Evolutionary conservation across 1,284 basidiomycete species (phyloP).

Genomic region (Phlebopus sp.): DNA sequence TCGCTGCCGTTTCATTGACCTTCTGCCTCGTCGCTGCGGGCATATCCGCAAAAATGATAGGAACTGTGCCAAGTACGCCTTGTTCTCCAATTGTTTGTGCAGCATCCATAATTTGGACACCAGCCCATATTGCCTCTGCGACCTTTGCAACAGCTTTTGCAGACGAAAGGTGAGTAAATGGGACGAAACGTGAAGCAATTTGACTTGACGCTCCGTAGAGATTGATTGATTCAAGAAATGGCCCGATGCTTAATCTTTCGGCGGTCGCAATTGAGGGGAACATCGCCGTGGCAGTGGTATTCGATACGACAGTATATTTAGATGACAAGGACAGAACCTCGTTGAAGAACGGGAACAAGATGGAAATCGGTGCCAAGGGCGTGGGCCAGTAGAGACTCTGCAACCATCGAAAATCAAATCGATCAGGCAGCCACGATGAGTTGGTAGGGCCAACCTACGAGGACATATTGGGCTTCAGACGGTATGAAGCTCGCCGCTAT

Average conservation of each 20-base stretch:
- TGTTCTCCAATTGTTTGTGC: not conserved
- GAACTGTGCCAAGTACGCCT: slow-evolving; percentile 1
- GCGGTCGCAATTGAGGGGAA: slow-evolving; percentile 4
- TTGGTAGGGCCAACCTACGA: not conserved
- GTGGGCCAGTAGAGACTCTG: slow-evolving; percentile 8
- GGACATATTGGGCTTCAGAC: not conserved
- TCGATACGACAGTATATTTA: slow-evolving; percentile 2
- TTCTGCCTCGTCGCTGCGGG: slow-evolving; percentile 6
- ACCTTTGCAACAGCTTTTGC: not conserved
- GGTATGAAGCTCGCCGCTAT: slow-evolving; percentile 1
- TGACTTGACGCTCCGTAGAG: slow-evolving; percentile 1
- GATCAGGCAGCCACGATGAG: not conserved
- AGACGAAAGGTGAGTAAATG: not conserved
- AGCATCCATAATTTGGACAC: not conserved
- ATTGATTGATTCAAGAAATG: slow-evolving; percentile 6
- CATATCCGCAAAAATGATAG: slow-evolving; percentile 9
- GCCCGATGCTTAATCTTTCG: slow-evolving; percentile 2
- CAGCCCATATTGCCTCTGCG: slow-evolving; percentile 9
- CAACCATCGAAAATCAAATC: not conserved
- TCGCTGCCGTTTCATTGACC: slow-evolving; percentile 6
- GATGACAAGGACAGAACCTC: slow-evolving; percentile 4
- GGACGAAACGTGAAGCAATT: slow-evolving; percentile 6
- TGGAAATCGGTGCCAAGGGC: not conserved
- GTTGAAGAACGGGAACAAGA: slow-evolving; percentile 4
- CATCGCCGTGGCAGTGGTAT: slow-evolving; percentile 4